Percentiles rank a stretch among this genome's conserved stretches.
phyloP scores from a whole-genome alignment of 495 filamentous ascomycete species.

The Penicillium lagena region DNA sequence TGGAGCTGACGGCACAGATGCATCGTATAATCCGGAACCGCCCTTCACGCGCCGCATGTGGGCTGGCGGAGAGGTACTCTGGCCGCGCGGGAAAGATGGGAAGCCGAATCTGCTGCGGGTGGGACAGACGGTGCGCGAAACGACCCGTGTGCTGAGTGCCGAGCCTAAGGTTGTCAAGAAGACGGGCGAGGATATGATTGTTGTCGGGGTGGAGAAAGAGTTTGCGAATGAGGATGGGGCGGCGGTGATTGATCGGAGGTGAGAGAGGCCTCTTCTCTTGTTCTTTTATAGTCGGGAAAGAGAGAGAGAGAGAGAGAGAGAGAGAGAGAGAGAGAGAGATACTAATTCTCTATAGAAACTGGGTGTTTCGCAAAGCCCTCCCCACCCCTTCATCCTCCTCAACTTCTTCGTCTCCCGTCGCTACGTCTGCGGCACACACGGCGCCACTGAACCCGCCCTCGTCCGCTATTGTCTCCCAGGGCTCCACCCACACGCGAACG shows the following conservation, averaged over 20 bases:
- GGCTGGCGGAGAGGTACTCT: constrained; percentile 63
- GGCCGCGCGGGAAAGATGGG: constrained; percentile 31
- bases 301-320: too few relatives aligned
- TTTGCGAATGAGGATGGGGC: constrained; percentile 45
- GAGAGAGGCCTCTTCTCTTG: neutral
- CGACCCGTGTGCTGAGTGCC: constrained; percentile 45
- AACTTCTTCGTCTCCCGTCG: neutral
- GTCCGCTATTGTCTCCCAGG: constrained; percentile 16
- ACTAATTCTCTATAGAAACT: constrained; percentile 33
- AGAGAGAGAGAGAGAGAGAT: too few relatives aligned
- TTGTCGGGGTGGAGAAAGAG: constrained; percentile 57
- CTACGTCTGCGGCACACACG: constrained; percentile 11
- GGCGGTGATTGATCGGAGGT: constrained; percentile 48
- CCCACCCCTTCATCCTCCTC: constrained; percentile 15
- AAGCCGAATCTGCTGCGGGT: constrained; percentile 38
- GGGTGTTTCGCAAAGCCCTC: constrained; percentile 53
- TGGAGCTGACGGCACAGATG: constrained; percentile 66
- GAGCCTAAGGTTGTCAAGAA: constrained; percentile 44
- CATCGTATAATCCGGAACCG: constrained; percentile 55
- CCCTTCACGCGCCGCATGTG: constrained; percentile 71
- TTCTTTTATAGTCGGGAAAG: too few relatives aligned
- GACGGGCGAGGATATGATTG: constrained; percentile 58
- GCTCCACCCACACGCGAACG: constrained; percentile 31
- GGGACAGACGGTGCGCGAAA: constrained; percentile 50
- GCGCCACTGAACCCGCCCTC: constrained; percentile 16